Conservation (phyloP, 305 asterid species). For the Coffea humblotiana region DNA sequence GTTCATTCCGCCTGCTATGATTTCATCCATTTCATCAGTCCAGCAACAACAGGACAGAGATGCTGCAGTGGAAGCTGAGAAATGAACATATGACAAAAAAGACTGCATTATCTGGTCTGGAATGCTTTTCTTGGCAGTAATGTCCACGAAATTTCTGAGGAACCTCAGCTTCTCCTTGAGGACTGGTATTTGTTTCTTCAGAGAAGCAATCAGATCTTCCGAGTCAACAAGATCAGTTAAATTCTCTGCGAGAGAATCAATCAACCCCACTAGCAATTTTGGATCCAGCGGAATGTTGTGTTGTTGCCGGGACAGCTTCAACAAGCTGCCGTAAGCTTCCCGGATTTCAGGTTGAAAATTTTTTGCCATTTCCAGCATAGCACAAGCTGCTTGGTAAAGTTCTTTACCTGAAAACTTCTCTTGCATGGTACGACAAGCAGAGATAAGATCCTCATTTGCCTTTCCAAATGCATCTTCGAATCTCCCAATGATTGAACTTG, state of each 20-base stretch:
- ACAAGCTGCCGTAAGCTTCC: not conserved
- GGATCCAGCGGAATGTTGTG: not conserved
- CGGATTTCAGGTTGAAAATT: not conserved
- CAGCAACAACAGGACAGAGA: slow-evolving; percentile 5
- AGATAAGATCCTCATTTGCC: not conserved
- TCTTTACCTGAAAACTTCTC: too few relatives aligned
- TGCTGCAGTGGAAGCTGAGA: not conserved
- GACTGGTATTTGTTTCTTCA: not conserved
- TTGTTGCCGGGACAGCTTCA: not conserved
- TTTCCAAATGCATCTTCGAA: not conserved
- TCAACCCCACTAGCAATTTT: not conserved
- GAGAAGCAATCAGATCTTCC: not conserved
- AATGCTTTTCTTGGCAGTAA: not conserved
- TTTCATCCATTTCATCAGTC: not conserved
- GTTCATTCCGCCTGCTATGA: not conserved
- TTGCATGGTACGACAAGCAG: not conserved
- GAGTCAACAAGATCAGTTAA: not conserved
- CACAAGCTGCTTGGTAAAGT: not conserved
- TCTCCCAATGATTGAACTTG: not conserved
- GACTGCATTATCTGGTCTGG: not conserved
- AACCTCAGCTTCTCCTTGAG: not conserved
- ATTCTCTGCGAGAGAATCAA: not conserved
- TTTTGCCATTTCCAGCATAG: not conserved
- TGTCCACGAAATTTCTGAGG: not conserved
- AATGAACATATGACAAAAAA: not conserved